A percentile compares a stretch with the other conserved stretches of the same genome.
phyloP scores from a whole-genome alignment of 2,329 filamentous ascomycete genomes.

The Ophiocordyceps polyrhachis-furcata region DNA sequence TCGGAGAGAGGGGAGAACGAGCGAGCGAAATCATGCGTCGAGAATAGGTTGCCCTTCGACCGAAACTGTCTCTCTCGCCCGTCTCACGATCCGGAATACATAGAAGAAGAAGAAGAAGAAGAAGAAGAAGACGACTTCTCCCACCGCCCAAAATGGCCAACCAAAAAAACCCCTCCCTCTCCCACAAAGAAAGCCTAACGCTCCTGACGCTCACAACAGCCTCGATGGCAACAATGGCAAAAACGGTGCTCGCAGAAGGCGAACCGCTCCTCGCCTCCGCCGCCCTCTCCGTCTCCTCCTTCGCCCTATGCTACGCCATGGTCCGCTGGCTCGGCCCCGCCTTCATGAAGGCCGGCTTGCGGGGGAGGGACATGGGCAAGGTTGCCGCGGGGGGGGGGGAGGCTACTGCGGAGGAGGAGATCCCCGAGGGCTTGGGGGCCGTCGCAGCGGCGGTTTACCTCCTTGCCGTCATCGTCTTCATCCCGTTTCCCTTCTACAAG shows the following conservation, averaged over 20 bases:
- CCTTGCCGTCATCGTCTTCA: slow-evolving; percentile 73
- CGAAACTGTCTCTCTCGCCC: too few species aligned
- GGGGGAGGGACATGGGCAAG: slow-evolving; percentile 75
- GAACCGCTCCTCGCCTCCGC: slow-evolving; percentile 79
- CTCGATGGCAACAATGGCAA: slow-evolving; percentile 55
- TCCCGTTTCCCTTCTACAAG: slow-evolving; percentile 95
- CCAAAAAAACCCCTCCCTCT: slow-evolving; percentile 18
- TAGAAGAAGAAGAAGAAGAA: too few species aligned
- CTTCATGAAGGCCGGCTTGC: slow-evolving; percentile 76
- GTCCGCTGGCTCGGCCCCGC: slow-evolving; percentile 85
- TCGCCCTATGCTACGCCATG: slow-evolving; percentile 63
- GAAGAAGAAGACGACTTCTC: too few species aligned
- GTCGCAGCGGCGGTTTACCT: slow-evolving; percentile 87
- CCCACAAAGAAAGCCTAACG: slow-evolving; percentile 30
- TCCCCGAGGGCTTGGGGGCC: slow-evolving; percentile 93
- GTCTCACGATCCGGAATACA: too few species aligned
- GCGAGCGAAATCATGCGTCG: too few species aligned
- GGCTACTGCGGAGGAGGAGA: slow-evolving; percentile 32
- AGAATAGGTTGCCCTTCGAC: too few species aligned
- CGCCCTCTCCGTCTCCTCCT: slow-evolving; percentile 71
- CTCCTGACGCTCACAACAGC: slow-evolving; percentile 46
- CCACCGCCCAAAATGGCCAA: too few species aligned
- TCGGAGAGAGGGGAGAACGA: too few species aligned
- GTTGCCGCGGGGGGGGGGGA: slow-evolving; percentile 24
- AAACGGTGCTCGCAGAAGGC: slow-evolving; percentile 69